Percentiles rank a stretch among this genome's conserved stretches.
These are phyloP conservation scores for Coprinellus aureogranulatus DNA, from an alignment of 768 basidiomycete species.

Conservation along the genomic window DNA sequence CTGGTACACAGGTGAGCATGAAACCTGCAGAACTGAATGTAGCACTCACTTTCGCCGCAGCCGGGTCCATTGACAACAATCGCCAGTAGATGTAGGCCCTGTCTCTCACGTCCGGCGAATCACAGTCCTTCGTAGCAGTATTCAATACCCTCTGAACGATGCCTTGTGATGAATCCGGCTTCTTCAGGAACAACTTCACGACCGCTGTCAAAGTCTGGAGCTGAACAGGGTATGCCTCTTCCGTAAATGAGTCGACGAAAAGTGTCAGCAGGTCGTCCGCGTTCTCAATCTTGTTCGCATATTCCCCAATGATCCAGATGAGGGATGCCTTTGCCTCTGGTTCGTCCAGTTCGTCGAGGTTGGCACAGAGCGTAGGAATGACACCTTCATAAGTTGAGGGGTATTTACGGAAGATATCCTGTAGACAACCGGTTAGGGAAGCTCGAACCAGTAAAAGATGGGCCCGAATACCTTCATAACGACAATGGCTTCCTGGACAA, in stretches of 20 bases:
- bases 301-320: conserved; percentile 99
- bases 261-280: conserved; percentile 87
- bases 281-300: conserved; percentile 96
- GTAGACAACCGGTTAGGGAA: conserved; percentile 1
- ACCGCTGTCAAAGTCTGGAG: conserved; percentile 88
- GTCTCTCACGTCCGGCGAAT: conserved; percentile 94
- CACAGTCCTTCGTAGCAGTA: conserved; percentile 95
- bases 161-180: conserved; percentile 88
- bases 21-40: background rate
- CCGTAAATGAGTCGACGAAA: conserved; percentile 90
- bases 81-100: conserved; percentile 99
- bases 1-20: conserved; percentile 22
- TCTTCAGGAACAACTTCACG: conserved; percentile 94
- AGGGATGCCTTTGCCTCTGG: conserved; percentile 97
- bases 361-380: conserved; percentile 91
- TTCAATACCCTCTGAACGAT: conserved; percentile 90
- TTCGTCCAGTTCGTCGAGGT: conserved; percentile 95
- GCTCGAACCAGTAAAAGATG: background rate
- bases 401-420: conserved; percentile 99
- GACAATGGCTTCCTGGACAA: conserved; percentile 96
- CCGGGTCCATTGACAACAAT: conserved; percentile 89
- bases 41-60: conserved; percentile 79
- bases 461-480: conserved; percentile 99
- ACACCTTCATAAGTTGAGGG: conserved; percentile 95
- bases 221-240: conserved; percentile 89